A percentile compares a stretch with the other conserved stretches of the same genome.
Evolutionary conservation across 2,329 filamentous ascomycete genomes (phyloP).

Genomic region (Cercospora sp.): DNA sequence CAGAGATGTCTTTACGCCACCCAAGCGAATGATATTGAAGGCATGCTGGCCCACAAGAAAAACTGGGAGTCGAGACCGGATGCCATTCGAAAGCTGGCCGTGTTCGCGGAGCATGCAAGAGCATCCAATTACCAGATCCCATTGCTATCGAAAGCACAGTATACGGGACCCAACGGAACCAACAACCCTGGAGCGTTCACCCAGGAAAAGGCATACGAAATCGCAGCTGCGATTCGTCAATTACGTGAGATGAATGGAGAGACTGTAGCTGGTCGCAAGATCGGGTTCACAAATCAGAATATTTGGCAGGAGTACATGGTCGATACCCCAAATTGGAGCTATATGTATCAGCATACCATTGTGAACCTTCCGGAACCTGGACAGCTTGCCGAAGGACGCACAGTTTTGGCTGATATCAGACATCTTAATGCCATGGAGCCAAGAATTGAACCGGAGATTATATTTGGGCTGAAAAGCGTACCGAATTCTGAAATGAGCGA

Average conservation of each 20-base stretch:
- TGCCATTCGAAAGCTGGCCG: slow-evolving; percentile 26
- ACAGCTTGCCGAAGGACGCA: slow-evolving; percentile 22
- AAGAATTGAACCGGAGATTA: slow-evolving; percentile 28
- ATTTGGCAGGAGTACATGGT: slow-evolving; percentile 28
- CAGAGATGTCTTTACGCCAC: slow-evolving; percentile 13
- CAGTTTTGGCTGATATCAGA: slow-evolving; percentile 23
- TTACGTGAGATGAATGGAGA: slow-evolving; percentile 31
- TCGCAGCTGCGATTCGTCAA: slow-evolving; percentile 27
- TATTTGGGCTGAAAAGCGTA: slow-evolving; percentile 23
- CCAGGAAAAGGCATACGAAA: slow-evolving; percentile 27
- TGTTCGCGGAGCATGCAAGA: slow-evolving; percentile 29
- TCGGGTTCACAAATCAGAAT: slow-evolving; percentile 27
- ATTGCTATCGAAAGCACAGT: slow-evolving; percentile 27
- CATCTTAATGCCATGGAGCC: slow-evolving; percentile 28
- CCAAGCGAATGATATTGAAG: slow-evolving; percentile 26
- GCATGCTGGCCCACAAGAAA: slow-evolving; percentile 26
- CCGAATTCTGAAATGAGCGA: slow-evolving; percentile 22
- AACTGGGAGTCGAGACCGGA: slow-evolving; percentile 26
- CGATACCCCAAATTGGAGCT: slow-evolving; percentile 24
- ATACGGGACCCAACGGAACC: slow-evolving; percentile 4
- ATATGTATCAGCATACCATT: slow-evolving; percentile 29
- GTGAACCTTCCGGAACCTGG: slow-evolving; percentile 22
- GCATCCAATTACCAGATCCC: slow-evolving; percentile 30
- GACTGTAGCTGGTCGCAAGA: slow-evolving; percentile 24
- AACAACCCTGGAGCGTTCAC: slow-evolving; percentile 19